Conservation (phyloP, 1,284 basidiomycete species). For the Uromyces viciae-fabae region DNA sequence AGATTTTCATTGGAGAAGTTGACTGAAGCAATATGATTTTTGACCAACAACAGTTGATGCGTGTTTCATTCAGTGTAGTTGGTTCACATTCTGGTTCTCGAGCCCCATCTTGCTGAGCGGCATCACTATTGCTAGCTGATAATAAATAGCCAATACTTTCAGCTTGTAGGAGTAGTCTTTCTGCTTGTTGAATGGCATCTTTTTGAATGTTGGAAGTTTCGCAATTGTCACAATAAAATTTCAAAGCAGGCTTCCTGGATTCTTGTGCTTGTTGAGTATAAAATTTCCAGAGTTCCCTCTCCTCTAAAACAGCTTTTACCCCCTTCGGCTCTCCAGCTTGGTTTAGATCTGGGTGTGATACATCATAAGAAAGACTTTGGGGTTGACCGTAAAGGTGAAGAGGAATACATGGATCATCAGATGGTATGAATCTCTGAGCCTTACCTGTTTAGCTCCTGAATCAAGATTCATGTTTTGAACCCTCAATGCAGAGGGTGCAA, state of each 20-base stretch:
- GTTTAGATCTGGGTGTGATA: neutral
- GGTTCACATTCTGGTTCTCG: too few relatives aligned
- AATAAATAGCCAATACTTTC: too few relatives aligned
- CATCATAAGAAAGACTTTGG: neutral
- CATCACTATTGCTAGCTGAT: too few relatives aligned
- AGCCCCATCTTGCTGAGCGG: too few relatives aligned
- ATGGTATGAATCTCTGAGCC: neutral
- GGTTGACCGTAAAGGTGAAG: neutral
- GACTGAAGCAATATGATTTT: neutral
- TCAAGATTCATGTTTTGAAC: slow-evolving; percentile 10
- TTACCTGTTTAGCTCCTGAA: neutral
- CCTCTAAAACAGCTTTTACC: neutral
- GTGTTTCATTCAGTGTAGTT: too few relatives aligned
- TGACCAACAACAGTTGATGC: too few relatives aligned
- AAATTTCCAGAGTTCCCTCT: neutral
- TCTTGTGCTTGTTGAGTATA: neutral
- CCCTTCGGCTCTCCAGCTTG: slow-evolving; percentile 7
- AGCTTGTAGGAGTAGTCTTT: neutral
- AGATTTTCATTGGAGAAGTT: neutral
- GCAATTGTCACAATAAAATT: neutral
- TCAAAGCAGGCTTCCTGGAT: neutral
- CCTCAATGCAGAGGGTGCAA: neutral
- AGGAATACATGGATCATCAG: slow-evolving; percentile 5
- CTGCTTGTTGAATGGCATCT: neutral
- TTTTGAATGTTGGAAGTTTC: neutral